phyloP scores from a whole-genome alignment of 2,329 filamentous ascomycete species.

The Fusarium sp. region DNA sequence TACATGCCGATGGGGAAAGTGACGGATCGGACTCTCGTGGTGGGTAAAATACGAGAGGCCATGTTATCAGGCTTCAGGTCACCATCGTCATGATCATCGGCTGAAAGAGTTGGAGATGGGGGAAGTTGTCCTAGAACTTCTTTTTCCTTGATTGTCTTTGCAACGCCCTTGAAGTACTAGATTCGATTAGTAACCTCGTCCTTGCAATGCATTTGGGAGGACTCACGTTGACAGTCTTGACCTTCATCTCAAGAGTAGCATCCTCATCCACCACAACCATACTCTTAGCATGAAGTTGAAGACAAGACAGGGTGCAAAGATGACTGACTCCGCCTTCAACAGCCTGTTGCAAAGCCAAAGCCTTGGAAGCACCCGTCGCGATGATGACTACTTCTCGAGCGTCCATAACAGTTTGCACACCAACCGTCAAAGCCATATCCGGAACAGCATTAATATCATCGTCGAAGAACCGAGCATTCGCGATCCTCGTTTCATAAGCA shows the following conservation, averaged over 20 bases:
- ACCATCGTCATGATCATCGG: background rate
- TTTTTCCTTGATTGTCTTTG: slow-evolving; percentile 10
- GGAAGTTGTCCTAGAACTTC: background rate
- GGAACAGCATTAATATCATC: slow-evolving; percentile 5
- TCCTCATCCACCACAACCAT: slow-evolving; percentile 16
- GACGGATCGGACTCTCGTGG: slow-evolving; percentile 3
- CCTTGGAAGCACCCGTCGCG: background rate
- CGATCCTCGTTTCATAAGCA: slow-evolving; percentile 13
- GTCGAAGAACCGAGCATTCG: slow-evolving; percentile 12
- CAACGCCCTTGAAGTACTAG: slow-evolving; percentile 11
- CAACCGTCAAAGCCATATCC: slow-evolving; percentile 17
- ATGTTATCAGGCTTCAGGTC: slow-evolving; percentile 25
- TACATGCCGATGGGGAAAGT: slow-evolving; percentile 2
- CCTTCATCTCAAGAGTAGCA: slow-evolving; percentile 17
- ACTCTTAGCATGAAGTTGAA: slow-evolving; percentile 7
- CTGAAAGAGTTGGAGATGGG: slow-evolving; percentile 6
- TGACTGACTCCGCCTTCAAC: slow-evolving; percentile 16
- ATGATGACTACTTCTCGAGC: slow-evolving; percentile 24
- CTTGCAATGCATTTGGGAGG: fast-evolving
- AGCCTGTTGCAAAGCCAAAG: slow-evolving; percentile 2
- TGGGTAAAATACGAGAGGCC: slow-evolving; percentile 12
- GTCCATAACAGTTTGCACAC: slow-evolving; percentile 18
- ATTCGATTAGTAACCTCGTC: background rate
- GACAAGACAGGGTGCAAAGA: slow-evolving; percentile 14
- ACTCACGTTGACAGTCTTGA: slow-evolving; percentile 16